Conservation (phyloP, 2,329 filamentous ascomycete genomes). For the Fusarium mangiferae region DNA sequence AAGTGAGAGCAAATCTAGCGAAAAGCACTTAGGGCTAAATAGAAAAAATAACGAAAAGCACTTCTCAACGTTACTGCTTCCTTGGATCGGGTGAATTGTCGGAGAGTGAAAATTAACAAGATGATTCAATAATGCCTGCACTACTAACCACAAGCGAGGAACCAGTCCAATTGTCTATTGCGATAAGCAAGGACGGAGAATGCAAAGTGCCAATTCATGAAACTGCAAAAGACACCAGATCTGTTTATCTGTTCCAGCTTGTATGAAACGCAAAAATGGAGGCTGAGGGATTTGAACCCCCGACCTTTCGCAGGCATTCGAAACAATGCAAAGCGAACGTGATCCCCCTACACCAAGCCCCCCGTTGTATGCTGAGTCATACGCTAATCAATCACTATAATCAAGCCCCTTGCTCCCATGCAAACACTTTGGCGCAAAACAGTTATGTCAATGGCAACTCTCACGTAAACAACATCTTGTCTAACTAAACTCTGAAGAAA, state of each 20-base stretch:
- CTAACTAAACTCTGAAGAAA: accelerated
- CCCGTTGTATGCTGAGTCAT: background rate
- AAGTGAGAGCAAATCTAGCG: too few species aligned
- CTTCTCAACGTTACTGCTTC: too few species aligned
- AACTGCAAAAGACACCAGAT: too few species aligned
- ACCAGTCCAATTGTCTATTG: accelerated
- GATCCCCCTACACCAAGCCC: constrained; percentile 19
- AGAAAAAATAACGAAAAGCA: too few species aligned
- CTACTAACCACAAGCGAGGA: too few species aligned
- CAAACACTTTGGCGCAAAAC: background rate
- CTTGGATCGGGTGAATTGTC: too few species aligned
- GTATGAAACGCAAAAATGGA: background rate
- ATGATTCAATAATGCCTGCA: too few species aligned
- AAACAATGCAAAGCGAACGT: constrained; percentile 19
- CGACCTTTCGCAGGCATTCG: constrained; percentile 15
- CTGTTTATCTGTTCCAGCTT: accelerated
- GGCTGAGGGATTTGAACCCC: constrained; percentile 20
- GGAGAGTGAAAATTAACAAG: too few species aligned
- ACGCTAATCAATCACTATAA: accelerated
- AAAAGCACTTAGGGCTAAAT: too few species aligned
- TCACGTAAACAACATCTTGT: background rate
- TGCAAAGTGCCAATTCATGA: accelerated
- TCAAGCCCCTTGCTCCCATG: accelerated
- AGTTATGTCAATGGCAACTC: accelerated
- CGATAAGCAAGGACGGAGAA: background rate